Evolutionary conservation across 2,329 filamentous ascomycete genomes (phyloP), one percentile per base, ranked within the genome.

Genomic region (Orbilia brochopaga): DNA sequence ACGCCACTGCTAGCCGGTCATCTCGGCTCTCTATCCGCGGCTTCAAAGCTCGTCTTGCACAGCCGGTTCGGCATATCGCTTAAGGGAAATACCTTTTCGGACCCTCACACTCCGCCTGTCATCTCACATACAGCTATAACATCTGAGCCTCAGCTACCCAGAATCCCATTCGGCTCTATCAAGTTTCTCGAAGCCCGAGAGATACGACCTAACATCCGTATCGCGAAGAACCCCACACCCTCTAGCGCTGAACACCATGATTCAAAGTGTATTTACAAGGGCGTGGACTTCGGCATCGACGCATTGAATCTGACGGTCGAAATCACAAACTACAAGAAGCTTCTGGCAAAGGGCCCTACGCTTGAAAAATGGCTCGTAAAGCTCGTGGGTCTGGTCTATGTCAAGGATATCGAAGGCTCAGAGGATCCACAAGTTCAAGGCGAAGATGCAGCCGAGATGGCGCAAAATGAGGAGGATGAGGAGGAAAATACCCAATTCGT

Each of bases 121-220:
- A 65, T 73, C n/a, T 73, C 69, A 5, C 61, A 73, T n/a, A 73
- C 60, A 19, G 69, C 69, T 42, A 73, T 73, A n/a, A 61, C 61
- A 11, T 60, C 61, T 24, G 61, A 65, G 23, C 69, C 69, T 11
- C 56, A 66, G 21, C n/a, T 73, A 27, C 69, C 69, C 1, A 73
- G 61, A 27, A 62, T 66, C 8, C 61, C 50, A 8, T 62, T 61
- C 24, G 42, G 55, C 10, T 37, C 61, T 11, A 30, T 73, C 4
- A 73, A 73, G 21, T 65, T 73, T 15, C 37, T 73, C 1, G 69
- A 73, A 44, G 62, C 69, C 2, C 52, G 69, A 32, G 69, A 73
- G 19, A 73, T 73, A 6, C 60, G 69, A 19, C 61, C 61, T 4
- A 73, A 73, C 13, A 66, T 73, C 15, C 69, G 61, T 2, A 73